phyloP scores from a whole-genome alignment of 140 eudicot genomes.

The Cichorium intybus region DNA sequence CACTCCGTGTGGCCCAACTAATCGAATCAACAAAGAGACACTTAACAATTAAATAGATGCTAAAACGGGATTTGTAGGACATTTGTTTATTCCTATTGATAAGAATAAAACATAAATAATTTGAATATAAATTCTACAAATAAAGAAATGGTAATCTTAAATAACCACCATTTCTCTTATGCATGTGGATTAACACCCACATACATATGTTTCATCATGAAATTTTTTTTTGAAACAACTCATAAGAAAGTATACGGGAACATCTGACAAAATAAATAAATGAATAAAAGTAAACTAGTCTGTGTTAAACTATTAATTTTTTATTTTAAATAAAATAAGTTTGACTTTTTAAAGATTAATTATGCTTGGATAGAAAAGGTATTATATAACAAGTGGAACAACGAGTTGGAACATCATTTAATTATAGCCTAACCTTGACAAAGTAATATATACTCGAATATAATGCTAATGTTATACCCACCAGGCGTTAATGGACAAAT shows the following conservation, averaged over 20 bases:
- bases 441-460: background rate
- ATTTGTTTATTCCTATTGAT: background rate
- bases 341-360: background rate
- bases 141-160: too few species aligned
- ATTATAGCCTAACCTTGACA: conserved; percentile 16
- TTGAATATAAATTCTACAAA: too few species aligned
- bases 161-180: too few species aligned
- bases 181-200: too few species aligned
- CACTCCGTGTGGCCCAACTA: too few species aligned
- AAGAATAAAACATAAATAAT: background rate
- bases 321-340: background rate
- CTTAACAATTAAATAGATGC: background rate
- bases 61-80: background rate
- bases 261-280: too few species aligned
- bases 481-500: conserved; percentile 20
- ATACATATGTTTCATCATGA: too few species aligned
- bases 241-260: too few species aligned
- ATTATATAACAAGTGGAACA: conserved; percentile 1
- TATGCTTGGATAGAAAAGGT: background rate
- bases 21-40: background rate
- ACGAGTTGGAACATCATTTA: background rate
- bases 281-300: too few species aligned
- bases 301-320: too few species aligned
- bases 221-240: too few species aligned
- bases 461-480: conserved; percentile 14